phyloP scores from a whole-genome alignment of 2,329 filamentous ascomycete species.

The Trichothecium roseum region DNA sequence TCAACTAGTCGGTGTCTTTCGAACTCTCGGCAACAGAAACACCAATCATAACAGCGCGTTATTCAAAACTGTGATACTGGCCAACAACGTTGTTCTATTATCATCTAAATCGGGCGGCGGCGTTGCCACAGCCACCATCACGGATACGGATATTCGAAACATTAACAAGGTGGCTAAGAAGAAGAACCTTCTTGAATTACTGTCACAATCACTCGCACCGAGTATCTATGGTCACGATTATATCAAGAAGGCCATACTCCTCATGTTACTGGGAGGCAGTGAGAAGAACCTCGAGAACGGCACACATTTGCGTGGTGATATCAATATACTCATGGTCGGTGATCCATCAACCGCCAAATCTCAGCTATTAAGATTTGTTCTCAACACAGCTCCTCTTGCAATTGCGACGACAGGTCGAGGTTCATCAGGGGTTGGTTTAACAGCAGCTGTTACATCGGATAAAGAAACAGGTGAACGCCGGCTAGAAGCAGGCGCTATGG shows the following conservation, averaged over 20 bases:
- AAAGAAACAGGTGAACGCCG: slow-evolving; percentile 95
- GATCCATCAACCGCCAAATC: slow-evolving; percentile 98
- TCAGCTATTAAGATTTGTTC: slow-evolving; percentile 90
- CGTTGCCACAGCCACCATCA: slow-evolving; percentile 83
- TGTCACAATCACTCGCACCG: slow-evolving; percentile 88
- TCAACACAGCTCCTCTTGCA: slow-evolving; percentile 91
- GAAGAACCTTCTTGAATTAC: slow-evolving; percentile 81
- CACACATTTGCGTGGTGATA: slow-evolving; percentile 94
- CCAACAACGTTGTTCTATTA: slow-evolving; percentile 88
- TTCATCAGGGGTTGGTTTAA: slow-evolving; percentile 95
- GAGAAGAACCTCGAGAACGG: slow-evolving; percentile 99
- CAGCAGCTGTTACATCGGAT: slow-evolving; percentile 89
- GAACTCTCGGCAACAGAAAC: slow-evolving; percentile 90
- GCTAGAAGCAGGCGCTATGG: slow-evolving; percentile 96
- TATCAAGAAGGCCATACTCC: slow-evolving; percentile 93
- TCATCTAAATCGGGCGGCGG: slow-evolving; percentile 95
- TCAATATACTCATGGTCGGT: slow-evolving; percentile 98
- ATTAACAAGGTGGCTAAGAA: slow-evolving; percentile 98
- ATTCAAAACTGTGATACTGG: slow-evolving; percentile 88
- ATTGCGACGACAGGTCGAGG: slow-evolving; percentile 96
- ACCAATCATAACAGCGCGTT: slow-evolving; percentile 81
- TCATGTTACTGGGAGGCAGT: slow-evolving; percentile 91
- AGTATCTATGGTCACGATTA: slow-evolving; percentile 96
- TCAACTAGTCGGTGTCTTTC: slow-evolving; percentile 91
- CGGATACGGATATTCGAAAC: slow-evolving; percentile 93